These are phyloP conservation scores for Xerocomus amazonicus DNA, from an alignment of 1,284 basidiomycete genomes.

Conservation along the genomic window DNA sequence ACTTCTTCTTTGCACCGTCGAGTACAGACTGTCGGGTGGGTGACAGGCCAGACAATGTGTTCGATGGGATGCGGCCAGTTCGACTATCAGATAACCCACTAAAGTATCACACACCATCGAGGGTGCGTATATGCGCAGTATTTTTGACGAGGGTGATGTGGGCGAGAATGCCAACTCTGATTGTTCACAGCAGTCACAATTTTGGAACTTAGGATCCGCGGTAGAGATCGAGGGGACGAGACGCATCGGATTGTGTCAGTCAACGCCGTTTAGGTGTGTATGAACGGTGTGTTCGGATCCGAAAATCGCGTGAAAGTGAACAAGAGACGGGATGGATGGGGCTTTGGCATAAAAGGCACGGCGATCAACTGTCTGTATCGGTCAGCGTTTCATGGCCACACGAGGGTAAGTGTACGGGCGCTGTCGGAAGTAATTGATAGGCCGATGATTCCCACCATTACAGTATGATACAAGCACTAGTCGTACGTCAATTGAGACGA, in stretches of 20 bases:
- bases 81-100: conserved; percentile 22
- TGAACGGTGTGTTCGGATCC: background rate
- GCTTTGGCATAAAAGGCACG: conserved; percentile 9
- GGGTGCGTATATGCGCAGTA: too few species aligned
- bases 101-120: too few species aligned
- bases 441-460: conserved; percentile 7
- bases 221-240: conserved; percentile 2
- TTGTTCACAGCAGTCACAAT: conserved; percentile 25
- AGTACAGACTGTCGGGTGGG: conserved; percentile 12
- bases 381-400: conserved; percentile 17
- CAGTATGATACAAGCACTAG: background rate
- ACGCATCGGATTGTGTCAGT: too few species aligned
- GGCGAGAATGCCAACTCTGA: conserved; percentile 19
- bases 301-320: conserved; percentile 15
- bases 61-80: conserved; percentile 18
- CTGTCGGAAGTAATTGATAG: conserved; percentile 2
- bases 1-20: conserved; percentile 33
- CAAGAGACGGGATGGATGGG: background rate
- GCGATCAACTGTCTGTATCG: conserved; percentile 28
- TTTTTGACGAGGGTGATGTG: too few species aligned
- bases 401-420: conserved; percentile 7
- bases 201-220: conserved; percentile 25
- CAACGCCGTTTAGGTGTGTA: too few species aligned
- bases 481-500: conserved; percentile 23
- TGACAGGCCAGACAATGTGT: conserved; percentile 25